Evolutionary conservation across 2,329 filamentous ascomycete genomes (phyloP).

Genomic region (Epichloe gansuensis): DNA sequence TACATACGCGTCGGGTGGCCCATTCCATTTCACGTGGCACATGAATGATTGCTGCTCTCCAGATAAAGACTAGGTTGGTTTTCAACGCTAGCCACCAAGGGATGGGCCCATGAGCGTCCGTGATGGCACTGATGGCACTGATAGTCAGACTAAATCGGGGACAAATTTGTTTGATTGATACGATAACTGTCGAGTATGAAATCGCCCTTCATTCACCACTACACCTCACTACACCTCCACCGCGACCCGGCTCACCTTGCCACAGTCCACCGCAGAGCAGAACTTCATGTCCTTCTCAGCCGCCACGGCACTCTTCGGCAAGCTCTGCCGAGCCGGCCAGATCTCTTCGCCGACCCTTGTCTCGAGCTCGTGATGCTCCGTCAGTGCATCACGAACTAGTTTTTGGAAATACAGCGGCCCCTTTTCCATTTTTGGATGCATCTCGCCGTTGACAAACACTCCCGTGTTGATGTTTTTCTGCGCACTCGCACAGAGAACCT

Average conservation of each 20-base stretch:
- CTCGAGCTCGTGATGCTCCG: conserved; percentile 34
- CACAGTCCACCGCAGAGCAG: conserved; percentile 23
- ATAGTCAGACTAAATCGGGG: too few species aligned
- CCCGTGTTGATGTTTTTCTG: conserved; percentile 49
- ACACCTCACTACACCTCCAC: conserved; percentile 4
- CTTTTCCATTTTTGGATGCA: conserved; percentile 49
- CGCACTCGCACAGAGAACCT: conserved; percentile 44
- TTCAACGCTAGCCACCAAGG: too few species aligned
- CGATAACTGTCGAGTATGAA: too few species aligned
- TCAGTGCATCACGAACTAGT: conserved; percentile 33
- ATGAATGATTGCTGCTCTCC: too few species aligned
- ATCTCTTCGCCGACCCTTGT: conserved; percentile 31
- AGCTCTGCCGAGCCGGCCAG: conserved; percentile 34
- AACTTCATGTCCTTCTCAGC: conserved; percentile 19
- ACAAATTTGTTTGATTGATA: too few species aligned
- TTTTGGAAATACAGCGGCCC: conserved; percentile 45
- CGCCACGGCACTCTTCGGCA: conserved; percentile 15
- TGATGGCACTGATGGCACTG: too few species aligned
- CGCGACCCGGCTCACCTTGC: conserved; percentile 12
- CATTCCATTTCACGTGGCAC: too few species aligned
- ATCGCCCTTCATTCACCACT: neutral
- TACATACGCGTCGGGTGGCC: neutral
- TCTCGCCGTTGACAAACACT: conserved; percentile 48
- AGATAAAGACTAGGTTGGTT: too few species aligned
- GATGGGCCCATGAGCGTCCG: too few species aligned